phyloP scores from a whole-genome alignment of 495 filamentous ascomycete genomes.

The Trypethelium eluteriae region DNA sequence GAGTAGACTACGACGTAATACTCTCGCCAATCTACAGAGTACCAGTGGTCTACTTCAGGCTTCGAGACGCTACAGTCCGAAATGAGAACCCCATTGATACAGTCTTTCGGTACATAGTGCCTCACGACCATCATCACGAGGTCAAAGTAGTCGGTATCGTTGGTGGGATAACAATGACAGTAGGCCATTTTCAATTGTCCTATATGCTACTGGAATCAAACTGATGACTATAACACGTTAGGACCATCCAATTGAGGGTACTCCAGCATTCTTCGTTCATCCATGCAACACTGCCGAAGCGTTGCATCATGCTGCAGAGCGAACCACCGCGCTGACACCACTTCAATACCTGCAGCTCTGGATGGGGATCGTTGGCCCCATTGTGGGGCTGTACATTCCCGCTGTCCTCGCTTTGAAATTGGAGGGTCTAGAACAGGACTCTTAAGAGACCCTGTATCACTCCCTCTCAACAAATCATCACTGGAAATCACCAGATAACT shows the following conservation, averaged over 20 bases:
- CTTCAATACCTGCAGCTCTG: conserved; percentile 70
- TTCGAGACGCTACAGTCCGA: conserved; percentile 40
- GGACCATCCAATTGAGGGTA: conserved; percentile 70
- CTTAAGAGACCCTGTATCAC: background rate
- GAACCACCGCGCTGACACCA: conserved; percentile 41
- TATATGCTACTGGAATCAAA: background rate
- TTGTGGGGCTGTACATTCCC: conserved; percentile 65
- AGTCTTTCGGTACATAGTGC: conserved; percentile 63
- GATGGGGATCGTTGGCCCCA: conserved; percentile 68
- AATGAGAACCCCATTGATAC: conserved; percentile 38
- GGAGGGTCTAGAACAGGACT: conserved; percentile 16
- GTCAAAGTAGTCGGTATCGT: conserved; percentile 55
- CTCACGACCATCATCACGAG: conserved; percentile 49
- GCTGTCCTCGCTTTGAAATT: conserved; percentile 37
- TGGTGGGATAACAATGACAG: conserved; percentile 69
- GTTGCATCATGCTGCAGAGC: conserved; percentile 46
- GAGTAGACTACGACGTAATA: conserved; percentile 53
- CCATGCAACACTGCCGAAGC: conserved; percentile 79
- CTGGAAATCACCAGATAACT: background rate
- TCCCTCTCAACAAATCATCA: background rate
- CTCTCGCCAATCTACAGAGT: conserved; percentile 50
- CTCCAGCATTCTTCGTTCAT: conserved; percentile 74
- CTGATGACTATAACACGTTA: conserved; percentile 29
- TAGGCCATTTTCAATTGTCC: conserved; percentile 36
- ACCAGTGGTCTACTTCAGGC: conserved; percentile 52